Evolutionary conservation across 108 stramenopile species (phyloP), one percentile per base, ranked within the genome.

Genomic region (Halocafeteria seosinensis): DNA sequence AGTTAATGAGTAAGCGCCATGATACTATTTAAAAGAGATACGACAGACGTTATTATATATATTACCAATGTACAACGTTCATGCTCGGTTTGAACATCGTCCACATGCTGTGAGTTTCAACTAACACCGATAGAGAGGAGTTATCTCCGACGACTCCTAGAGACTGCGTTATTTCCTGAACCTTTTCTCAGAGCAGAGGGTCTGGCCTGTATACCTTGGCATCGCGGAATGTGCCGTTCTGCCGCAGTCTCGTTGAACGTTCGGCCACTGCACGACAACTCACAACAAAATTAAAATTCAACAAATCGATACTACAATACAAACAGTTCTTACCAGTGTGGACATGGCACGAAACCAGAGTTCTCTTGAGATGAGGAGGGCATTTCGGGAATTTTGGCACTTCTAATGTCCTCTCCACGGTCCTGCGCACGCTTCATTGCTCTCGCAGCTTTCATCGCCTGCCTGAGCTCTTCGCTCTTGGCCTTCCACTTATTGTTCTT

Each of bases 191-290:
- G 55, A 12, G 28, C 13, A 27, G 24, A 57, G 26, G 66, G 66
- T 68, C 75, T 73, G 3, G 75, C 77, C 52, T 66, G 69, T 27
- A 64, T 76, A 42, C 63, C 65, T 68, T 72, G 62, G 68, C 79
- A 80, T 24, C 74, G 37, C 33, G 73, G 77, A 23, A 80, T 78
- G 62, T 80, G 79, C 0, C 79, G 52, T 57, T 78, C 77, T 3
- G 71, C 77, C 23, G 79, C 79, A 24, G 33, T 55, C 38, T 75
- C 71, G 62, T 76, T 80, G 62, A 80, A 80, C 13, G 65, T 52
- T 3, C 79, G 74, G 6, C 71, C 71, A 42, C 79, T n/a, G n/a
- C n/a, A n/a, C n/a, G n/a, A n/a, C n/a, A n/a, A n/a, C n/a, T n/a
- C n/a, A n/a, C n/a, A n/a, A n/a, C n/a, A n/a, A n/a, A n/a, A n/a